Evolutionary conservation across 2,329 filamentous ascomycete species (phyloP), one percentile per base, ranked within the genome.

Genomic region (Phaeosphaeria sp.): DNA sequence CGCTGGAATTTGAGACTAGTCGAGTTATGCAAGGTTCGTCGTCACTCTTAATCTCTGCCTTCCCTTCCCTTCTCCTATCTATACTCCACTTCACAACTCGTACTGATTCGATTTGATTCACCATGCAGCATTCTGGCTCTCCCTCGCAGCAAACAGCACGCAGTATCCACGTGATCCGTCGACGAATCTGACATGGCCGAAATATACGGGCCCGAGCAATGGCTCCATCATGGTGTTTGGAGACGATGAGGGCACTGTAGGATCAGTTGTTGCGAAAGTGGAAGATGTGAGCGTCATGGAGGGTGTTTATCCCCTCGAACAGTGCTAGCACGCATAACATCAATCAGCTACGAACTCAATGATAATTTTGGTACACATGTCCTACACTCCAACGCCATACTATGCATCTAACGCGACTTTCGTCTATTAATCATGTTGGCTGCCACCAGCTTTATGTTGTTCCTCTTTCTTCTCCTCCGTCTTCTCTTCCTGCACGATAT

Each of bases 401-500:
- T n/a, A n/a, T n/a, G n/a, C n/a, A n/a, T n/a, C n/a, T n/a, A n/a
- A n/a, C n/a, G n/a, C n/a, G n/a, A n/a, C n/a, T 6, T 4, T n/a
- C 6, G 1, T 25, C 18, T 9, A 33, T 21, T 13, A 33, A 20
- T 49, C 47, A 20, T 36, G 47, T 49, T 8, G 15, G 11, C 42
- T 15, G 3, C 15, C 42, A 13, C 42, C 18, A 22, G 42, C 42
- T 13, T 44, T 44, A 24, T 55, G 20, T 40, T 55, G 20, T 40
- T 47, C 42, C 18, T 25, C 18, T 33, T 21, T 33, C 50, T 49
- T 39, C 5, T 46, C 50, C 39, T 58, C 55, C 9, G 24, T 48
- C n/a, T 59, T 46, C 48, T 65, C 64, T 45, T 64, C 60, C 7
- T 55, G 51, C 2, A 72, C 51, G 25, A 76, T 44, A 20, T 75